A percentile compares a stretch with the other conserved stretches of the same genome.
phyloP scores from a whole-genome alignment of 1,139 yeast species.

The Suhomyces guaymorum region DNA sequence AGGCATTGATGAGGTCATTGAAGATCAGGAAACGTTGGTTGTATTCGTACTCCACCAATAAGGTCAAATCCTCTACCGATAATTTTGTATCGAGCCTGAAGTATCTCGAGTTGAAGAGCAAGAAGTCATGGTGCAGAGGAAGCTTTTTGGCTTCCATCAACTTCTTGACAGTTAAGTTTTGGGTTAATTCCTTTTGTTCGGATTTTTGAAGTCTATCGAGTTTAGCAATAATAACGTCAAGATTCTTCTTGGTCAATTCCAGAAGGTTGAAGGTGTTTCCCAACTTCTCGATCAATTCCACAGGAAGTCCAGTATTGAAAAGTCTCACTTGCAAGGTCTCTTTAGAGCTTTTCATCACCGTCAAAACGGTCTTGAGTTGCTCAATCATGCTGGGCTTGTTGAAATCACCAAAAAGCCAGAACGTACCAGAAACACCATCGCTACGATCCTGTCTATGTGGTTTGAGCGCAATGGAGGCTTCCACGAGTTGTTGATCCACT shows the following conservation, averaged over 20 bases:
- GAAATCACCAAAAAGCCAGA: conserved; percentile 63
- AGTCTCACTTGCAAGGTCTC: conserved; percentile 40
- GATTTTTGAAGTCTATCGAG: conserved; percentile 10
- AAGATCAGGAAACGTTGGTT: conserved; percentile 35
- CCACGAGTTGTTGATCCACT: conserved; percentile 32
- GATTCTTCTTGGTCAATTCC: conserved; percentile 9
- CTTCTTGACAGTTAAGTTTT: conserved; percentile 11
- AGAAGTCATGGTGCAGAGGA: conserved; percentile 37
- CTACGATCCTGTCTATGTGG: conserved; percentile 13
- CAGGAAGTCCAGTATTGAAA: conserved; percentile 26
- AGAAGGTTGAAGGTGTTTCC: conserved; percentile 5
- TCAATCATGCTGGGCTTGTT: conserved; percentile 30
- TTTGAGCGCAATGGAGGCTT: conserved; percentile 21
- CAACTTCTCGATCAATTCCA: conserved; percentile 11
- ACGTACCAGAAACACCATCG: conserved; percentile 27
- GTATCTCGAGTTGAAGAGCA: conserved; percentile 46
- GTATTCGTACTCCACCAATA: conserved; percentile 37
- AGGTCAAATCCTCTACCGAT: conserved; percentile 25
- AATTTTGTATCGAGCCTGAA: conserved; percentile 31
- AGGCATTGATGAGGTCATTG: conserved; percentile 31
- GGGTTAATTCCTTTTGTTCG: conserved; percentile 5
- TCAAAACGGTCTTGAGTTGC: conserved; percentile 43
- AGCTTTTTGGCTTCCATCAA: conserved; percentile 28
- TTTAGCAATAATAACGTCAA: conserved; percentile 19
- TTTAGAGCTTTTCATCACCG: conserved; percentile 25